Evolutionary conservation across 2,329 filamentous ascomycete species (phyloP).

Genomic region (Xenosphaeropsis pyriputrescens): DNA sequence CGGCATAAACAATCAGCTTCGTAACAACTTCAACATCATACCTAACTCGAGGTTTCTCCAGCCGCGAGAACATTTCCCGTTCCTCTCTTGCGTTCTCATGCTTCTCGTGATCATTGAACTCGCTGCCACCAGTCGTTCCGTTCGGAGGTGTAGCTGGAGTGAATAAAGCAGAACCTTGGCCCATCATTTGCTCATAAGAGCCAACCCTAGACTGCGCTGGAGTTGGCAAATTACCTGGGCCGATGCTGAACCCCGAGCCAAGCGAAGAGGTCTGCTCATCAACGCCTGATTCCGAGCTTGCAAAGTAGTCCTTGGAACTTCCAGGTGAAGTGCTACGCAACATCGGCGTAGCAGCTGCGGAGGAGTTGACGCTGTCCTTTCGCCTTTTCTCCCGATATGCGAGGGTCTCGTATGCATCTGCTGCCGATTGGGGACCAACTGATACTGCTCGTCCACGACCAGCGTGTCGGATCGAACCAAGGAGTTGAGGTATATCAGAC

Average conservation of each 20-base stretch:
- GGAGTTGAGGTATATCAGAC: slow-evolving; percentile 71
- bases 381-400: slow-evolving; percentile 70
- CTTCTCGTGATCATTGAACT: slow-evolving; percentile 22
- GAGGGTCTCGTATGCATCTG: slow-evolving; percentile 89
- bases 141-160: slow-evolving; percentile 17
- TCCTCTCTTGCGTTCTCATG: slow-evolving; percentile 41
- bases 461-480: slow-evolving; percentile 70
- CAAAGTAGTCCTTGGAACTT: slow-evolving; percentile 6
- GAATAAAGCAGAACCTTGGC: slow-evolving; percentile 36
- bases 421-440: slow-evolving; percentile 86
- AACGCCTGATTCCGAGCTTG: slow-evolving; percentile 1
- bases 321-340: slow-evolving; percentile 3
- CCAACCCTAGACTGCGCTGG: slow-evolving; percentile 31
- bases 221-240: slow-evolving; percentile 28
- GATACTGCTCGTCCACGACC: slow-evolving; percentile 68
- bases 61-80: slow-evolving; percentile 67
- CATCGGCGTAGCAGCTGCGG: slow-evolving; percentile 4
- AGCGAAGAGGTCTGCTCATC: slow-evolving; percentile 9
- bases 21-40: slow-evolving; percentile 99
- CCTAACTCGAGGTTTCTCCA: slow-evolving; percentile 76
- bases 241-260: slow-evolving; percentile 24
- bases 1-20: slow-evolving; percentile 87
- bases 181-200: slow-evolving; percentile 63
- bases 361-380: slow-evolving; percentile 33
- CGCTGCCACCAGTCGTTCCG: slow-evolving; percentile 15